Evolutionary conservation across 148 eudicot species (phyloP), one percentile per base, ranked within the genome.

Genomic region (Mesembryanthemum crystallinum): DNA sequence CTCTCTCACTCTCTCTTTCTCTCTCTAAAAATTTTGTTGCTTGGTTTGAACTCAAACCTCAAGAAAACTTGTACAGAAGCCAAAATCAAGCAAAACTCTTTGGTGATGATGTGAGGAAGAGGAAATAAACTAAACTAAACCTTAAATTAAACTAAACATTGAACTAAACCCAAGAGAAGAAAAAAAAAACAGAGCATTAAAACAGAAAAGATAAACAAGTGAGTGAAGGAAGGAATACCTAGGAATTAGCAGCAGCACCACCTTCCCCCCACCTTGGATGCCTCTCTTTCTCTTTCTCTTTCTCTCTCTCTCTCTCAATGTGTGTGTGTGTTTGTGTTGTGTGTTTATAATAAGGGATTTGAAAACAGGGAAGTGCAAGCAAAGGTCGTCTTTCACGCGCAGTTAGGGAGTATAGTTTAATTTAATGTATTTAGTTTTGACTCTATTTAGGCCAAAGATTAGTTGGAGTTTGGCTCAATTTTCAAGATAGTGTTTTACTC

Each of bases 181-280:
- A 5, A 14, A 28, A 67, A 43, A 67, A 69, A 69, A 69, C 72
- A 69, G 72, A 69, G 72, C 58, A 69, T 45, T 69, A 39, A 67
- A 24, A 73, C 6, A 75, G 42, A 76, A 57, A 73, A 45, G 37
- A 42, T 29, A 74, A 77, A 62, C 37, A 63, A 77, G 69, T 25
- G 67, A 72, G 78, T 43, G 75, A 83, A 87, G 83, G 43, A 86
- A 81, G 80, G 91, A 88, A 85, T 89, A 87, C 87, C 77, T 89
- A 33, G 92, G 85, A 77, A 89, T 83, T 84, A 60, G 85, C 90
- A 64, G 78, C 11, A 45, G 28, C 63, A 47, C 62, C 76, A 63
- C 77, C 52, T 18, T n/a, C 69, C 21, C 65, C 72, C 60, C 86
- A 78, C 81, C 67, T 71, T 69, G 73, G 72, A 79, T 79, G 60